These are phyloP conservation scores for Lippia alba DNA, from an alignment of 305 asterid genomes.

Conservation along the genomic window DNA sequence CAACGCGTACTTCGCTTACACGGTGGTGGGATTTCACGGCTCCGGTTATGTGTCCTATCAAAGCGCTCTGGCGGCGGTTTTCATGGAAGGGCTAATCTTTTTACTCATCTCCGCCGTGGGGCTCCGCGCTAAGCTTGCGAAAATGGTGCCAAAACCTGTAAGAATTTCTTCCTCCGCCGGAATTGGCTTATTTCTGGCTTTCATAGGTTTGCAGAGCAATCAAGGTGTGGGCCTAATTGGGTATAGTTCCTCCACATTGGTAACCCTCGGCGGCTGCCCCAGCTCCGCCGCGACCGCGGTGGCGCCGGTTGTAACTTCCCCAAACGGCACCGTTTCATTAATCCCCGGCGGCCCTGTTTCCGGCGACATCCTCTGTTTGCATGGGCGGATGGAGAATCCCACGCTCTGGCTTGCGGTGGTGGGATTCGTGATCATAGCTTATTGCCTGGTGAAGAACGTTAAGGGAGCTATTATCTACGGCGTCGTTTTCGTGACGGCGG, in stretches of 20 bases:
- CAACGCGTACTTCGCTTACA: conserved; percentile 73
- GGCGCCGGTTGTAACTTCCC: conserved; percentile 55
- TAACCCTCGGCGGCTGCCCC: conserved; percentile 75
- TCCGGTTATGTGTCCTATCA: conserved; percentile 63
- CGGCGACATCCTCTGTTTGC: conserved; percentile 60
- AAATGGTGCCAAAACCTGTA: conserved; percentile 66
- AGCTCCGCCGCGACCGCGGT: conserved; percentile 46
- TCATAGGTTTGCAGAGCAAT: conserved; percentile 67
- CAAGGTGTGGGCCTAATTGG: conserved; percentile 72
- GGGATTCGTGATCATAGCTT: conserved; percentile 72
- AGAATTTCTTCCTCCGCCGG: conserved; percentile 78
- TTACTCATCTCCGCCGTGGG: conserved; percentile 63
- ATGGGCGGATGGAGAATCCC: conserved; percentile 66
- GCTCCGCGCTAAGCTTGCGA: conserved; percentile 63
- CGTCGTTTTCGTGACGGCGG: conserved; percentile 69
- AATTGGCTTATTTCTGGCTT: conserved; percentile 71
- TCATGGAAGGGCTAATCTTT: conserved; percentile 70
- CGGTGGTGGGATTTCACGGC: conserved; percentile 80
- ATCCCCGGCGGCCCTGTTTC: conserved; percentile 61
- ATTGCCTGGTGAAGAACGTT: conserved; percentile 64
- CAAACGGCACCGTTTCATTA: conserved; percentile 59
- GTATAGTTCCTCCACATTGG: conserved; percentile 64
- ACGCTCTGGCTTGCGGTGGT: conserved; percentile 73
- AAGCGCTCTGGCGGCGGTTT: conserved; percentile 72
- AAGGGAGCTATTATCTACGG: conserved; percentile 85